These are phyloP conservation scores for Monosporascus cannonballus DNA, from an alignment of 2,329 filamentous ascomycete species.

Conservation along the genomic window DNA sequence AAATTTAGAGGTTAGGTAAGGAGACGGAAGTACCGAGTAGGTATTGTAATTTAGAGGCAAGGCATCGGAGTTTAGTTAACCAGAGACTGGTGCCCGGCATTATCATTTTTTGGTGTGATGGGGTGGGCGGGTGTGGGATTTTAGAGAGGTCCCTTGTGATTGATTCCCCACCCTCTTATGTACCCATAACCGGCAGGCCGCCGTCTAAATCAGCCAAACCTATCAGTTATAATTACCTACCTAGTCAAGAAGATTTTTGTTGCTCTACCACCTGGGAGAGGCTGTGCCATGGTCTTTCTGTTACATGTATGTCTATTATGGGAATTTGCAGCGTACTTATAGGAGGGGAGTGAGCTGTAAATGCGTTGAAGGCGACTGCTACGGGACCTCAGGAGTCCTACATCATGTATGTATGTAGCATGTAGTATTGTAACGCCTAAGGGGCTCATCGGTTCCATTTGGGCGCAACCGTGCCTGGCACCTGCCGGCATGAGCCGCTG, in stretches of 20 bases:
- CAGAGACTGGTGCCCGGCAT: neutral
- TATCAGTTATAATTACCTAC: too few species aligned
- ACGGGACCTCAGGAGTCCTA: too few species aligned
- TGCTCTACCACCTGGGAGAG: too few species aligned
- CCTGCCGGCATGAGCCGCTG: conserved; percentile 2
- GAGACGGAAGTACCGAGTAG: neutral
- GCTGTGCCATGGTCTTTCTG: too few species aligned
- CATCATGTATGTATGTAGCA: neutral
- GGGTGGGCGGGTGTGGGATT: too few species aligned
- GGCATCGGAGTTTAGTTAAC: neutral
- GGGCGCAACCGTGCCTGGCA: neutral
- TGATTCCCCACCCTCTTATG: neutral
- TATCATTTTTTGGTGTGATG: neutral
- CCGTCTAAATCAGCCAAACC: too few species aligned
- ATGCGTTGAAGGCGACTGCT: too few species aligned
- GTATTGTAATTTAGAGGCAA: neutral
- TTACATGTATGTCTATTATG: too few species aligned
- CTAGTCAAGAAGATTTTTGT: too few species aligned
- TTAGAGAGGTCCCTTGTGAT: neutral
- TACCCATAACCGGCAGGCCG: neutral
- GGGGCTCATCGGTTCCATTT: neutral
- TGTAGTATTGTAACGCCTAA: neutral
- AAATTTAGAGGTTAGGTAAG: neutral
- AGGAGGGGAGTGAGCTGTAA: too few species aligned
- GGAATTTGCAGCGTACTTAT: too few species aligned